These are phyloP conservation scores for Saturnispora quitensis DNA, from an alignment of 805 yeast genomes.

Conservation along the genomic window DNA sequence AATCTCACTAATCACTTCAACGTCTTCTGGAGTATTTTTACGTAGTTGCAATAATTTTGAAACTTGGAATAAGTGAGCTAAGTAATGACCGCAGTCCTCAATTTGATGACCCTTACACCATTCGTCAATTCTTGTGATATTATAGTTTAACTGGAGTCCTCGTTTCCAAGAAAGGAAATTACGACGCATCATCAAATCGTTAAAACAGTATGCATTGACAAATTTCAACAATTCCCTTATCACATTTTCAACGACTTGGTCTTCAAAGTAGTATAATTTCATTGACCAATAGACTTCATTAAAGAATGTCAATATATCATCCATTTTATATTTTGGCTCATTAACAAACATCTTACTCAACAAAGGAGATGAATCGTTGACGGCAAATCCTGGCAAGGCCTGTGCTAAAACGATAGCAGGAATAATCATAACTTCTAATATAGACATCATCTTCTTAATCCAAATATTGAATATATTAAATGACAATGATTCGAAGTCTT, in stretches of 20 bases:
- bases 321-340: constrained; percentile 78
- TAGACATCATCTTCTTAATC: constrained; percentile 92
- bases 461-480: constrained; percentile 93
- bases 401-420: constrained; percentile 95
- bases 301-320: constrained; percentile 82
- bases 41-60: constrained; percentile 88
- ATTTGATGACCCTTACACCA: constrained; percentile 96
- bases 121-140: constrained; percentile 92
- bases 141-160: constrained; percentile 92
- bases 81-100: constrained; percentile 74
- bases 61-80: constrained; percentile 84
- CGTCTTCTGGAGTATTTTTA: constrained; percentile 82
- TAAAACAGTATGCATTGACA: constrained; percentile 90
- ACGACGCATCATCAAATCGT: constrained; percentile 90
- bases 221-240: constrained; percentile 73
- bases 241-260: constrained; percentile 74
- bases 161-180: constrained; percentile 95
- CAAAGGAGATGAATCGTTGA: constrained; percentile 73
- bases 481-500: constrained; percentile 86
- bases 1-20: constrained; percentile 85
- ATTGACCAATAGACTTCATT: constrained; percentile 88
- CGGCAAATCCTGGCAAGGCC: constrained; percentile 91
- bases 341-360: constrained; percentile 73
- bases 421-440: constrained; percentile 80
- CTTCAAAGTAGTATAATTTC: constrained; percentile 83